phyloP scores from a whole-genome alignment of 345 rosid species.

The Eucalyptus marginata region DNA sequence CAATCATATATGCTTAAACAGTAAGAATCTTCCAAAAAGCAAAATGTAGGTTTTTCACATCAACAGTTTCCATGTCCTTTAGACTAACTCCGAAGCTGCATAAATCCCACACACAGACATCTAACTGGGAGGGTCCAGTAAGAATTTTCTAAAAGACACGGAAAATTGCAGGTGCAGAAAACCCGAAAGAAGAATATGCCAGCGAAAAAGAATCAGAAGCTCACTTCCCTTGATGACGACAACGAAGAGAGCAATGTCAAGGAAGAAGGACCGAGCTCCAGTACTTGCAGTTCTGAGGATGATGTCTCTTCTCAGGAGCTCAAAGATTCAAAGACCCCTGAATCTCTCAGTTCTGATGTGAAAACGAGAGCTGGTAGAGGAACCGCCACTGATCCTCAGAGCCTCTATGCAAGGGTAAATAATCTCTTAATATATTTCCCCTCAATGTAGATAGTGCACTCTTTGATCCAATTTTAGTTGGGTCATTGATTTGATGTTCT shows the following conservation, averaged over 20 bases:
- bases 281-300: slow-evolving; percentile 50
- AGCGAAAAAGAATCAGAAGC: slow-evolving; percentile 31
- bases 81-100: background rate
- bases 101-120: background rate
- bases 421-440: background rate
- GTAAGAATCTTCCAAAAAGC: background rate
- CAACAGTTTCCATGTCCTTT: background rate
- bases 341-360: slow-evolving; percentile 33
- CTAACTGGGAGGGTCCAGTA: background rate
- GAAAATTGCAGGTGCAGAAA: slow-evolving; percentile 6
- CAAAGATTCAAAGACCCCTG: slow-evolving; percentile 12
- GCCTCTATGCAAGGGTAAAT: slow-evolving; percentile 85
- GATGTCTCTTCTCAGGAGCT: slow-evolving; percentile 40
- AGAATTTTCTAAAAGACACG: background rate
- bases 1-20: background rate
- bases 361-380: slow-evolving; percentile 69
- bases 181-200: slow-evolving; percentile 3
- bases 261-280: slow-evolving; percentile 37
- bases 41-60: background rate
- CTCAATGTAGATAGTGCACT: background rate
- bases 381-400: slow-evolving; percentile 93
- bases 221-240: slow-evolving; percentile 10
- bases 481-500: background rate
- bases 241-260: slow-evolving; percentile 21
- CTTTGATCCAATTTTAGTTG: background rate